Percentiles rank a stretch among this genome's conserved stretches.
Evolutionary conservation across 208 protist genomes (phyloP).

Genomic region (Angomonas desouzai): DNA sequence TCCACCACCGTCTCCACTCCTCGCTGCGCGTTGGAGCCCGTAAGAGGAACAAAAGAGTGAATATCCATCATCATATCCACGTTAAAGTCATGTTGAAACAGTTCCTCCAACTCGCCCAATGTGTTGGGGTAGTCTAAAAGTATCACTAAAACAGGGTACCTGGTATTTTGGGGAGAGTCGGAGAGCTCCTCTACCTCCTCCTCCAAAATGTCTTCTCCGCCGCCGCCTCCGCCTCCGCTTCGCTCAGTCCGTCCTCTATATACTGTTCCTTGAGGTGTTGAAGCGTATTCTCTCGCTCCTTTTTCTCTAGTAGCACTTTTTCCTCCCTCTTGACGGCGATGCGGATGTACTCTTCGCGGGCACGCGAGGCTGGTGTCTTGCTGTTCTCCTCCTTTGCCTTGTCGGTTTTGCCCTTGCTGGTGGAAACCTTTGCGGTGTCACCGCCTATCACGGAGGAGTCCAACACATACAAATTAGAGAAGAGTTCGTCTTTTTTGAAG

Average conservation of each 20-base stretch:
- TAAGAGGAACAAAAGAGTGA: background rate
- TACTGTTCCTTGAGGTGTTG: slow-evolving; percentile 39
- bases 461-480: slow-evolving; percentile 28
- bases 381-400: slow-evolving; percentile 8
- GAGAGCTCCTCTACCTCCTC: slow-evolving; percentile 27
- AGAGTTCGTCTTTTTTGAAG: slow-evolving; percentile 16
- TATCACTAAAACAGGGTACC: slow-evolving; percentile 15
- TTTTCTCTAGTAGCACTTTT: slow-evolving; percentile 21
- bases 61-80: slow-evolving; percentile 10
- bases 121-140: slow-evolving; percentile 28
- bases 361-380: slow-evolving; percentile 11
- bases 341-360: slow-evolving; percentile 40
- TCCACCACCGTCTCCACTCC: slow-evolving; percentile 3
- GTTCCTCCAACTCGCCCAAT: background rate
- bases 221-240: slow-evolving; percentile 39
- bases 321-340: slow-evolving; percentile 46
- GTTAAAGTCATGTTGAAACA: background rate
- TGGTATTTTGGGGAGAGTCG: background rate
- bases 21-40: background rate
- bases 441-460: slow-evolving; percentile 10
- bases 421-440: background rate
- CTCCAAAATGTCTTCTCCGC: slow-evolving; percentile 38
- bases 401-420: slow-evolving; percentile 8
- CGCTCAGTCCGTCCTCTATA: slow-evolving; percentile 66
- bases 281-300: slow-evolving; percentile 27